These are phyloP conservation scores for Claviceps cyperi DNA, from an alignment of 2,329 filamentous ascomycete species.

Conservation along the genomic window DNA sequence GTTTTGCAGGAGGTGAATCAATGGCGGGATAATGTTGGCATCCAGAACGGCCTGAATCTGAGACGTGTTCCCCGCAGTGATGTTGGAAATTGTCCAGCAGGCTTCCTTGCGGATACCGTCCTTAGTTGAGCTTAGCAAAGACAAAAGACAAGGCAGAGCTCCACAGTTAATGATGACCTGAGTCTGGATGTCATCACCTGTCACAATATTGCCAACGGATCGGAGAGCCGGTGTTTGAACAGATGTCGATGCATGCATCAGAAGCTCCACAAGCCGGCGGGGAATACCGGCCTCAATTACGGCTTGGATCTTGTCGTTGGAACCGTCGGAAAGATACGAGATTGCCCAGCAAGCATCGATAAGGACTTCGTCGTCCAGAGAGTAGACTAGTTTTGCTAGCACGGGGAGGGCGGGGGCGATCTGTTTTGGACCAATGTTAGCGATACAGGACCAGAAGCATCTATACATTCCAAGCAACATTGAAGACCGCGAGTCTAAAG, in stretches of 20 bases:
- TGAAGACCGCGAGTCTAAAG: background rate
- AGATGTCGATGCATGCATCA: slow-evolving; percentile 96
- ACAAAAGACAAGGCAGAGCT: slow-evolving; percentile 79
- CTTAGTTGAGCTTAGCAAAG: slow-evolving; percentile 90
- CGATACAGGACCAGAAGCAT: too few species aligned
- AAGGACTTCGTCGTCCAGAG: slow-evolving; percentile 91
- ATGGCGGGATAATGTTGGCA: slow-evolving; percentile 87
- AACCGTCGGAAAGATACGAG: slow-evolving; percentile 92
- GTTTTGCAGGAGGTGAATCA: slow-evolving; percentile 91
- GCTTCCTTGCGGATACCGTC: slow-evolving; percentile 98
- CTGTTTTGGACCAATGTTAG: slow-evolving; percentile 27
- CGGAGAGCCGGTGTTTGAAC: slow-evolving; percentile 95
- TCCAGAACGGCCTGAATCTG: slow-evolving; percentile 97
- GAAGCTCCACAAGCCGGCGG: slow-evolving; percentile 84
- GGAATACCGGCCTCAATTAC: slow-evolving; percentile 98
- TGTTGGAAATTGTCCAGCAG: slow-evolving; percentile 99
- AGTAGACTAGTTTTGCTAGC: slow-evolving; percentile 94
- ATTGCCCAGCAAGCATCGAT: slow-evolving; percentile 99
- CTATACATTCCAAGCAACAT: too few species aligned
- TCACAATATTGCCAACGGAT: slow-evolving; percentile 97
- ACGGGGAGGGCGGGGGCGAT: slow-evolving; percentile 91
- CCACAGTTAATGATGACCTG: slow-evolving; percentile 99
- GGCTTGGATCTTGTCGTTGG: slow-evolving; percentile 98
- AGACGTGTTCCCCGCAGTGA: slow-evolving; percentile 92
- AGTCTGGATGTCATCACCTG: slow-evolving; percentile 94